Percentiles rank a stretch among this genome's conserved stretches.
These are phyloP conservation scores for Melocanna baccifera DNA, from an alignment of 176 grass and related monocot genomes.

Conservation along the genomic window DNA sequence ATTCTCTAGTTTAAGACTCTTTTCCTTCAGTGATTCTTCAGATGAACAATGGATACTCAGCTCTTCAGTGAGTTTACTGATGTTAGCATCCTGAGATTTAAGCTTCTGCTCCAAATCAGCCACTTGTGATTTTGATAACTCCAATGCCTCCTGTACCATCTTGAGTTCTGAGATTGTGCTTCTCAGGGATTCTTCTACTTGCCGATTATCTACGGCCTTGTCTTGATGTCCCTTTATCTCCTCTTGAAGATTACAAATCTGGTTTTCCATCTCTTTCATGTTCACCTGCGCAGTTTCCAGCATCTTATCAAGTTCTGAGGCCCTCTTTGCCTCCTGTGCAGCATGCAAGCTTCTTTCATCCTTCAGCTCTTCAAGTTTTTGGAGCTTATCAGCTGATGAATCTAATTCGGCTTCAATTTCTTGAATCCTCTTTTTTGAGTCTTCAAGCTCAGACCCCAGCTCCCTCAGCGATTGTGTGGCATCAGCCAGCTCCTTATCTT, in stretches of 20 bases:
- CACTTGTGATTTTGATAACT: conserved; percentile 63
- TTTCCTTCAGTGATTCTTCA: conserved; percentile 66
- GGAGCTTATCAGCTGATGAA: conserved; percentile 48
- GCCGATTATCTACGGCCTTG: conserved; percentile 48
- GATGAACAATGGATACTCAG: conserved; percentile 49
- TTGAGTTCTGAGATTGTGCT: conserved; percentile 59
- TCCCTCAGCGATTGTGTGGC: conserved; percentile 46
- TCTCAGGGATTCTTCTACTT: conserved; percentile 62
- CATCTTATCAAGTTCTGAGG: conserved; percentile 66
- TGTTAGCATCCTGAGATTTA: conserved; percentile 50
- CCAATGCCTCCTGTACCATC: conserved; percentile 55
- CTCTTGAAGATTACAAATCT: conserved; percentile 61
- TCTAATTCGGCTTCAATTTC: conserved; percentile 52
- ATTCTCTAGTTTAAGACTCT: conserved; percentile 51
- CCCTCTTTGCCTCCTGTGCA: conserved; percentile 64
- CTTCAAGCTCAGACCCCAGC: conserved; percentile 51
- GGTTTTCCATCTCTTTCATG: conserved; percentile 69
- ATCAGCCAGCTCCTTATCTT: conserved; percentile 62
- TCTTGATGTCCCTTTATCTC: conserved; percentile 59
- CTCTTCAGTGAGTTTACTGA: conserved; percentile 69
- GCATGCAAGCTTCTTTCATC: conserved; percentile 61
- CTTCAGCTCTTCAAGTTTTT: conserved; percentile 62
- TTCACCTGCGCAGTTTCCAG: conserved; percentile 54
- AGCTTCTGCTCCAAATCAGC: conserved; percentile 71
- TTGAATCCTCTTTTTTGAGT: conserved; percentile 54